Conservation (phyloP, 495 filamentous ascomycete genomes). For the Podospora pseudocomata region DNA sequence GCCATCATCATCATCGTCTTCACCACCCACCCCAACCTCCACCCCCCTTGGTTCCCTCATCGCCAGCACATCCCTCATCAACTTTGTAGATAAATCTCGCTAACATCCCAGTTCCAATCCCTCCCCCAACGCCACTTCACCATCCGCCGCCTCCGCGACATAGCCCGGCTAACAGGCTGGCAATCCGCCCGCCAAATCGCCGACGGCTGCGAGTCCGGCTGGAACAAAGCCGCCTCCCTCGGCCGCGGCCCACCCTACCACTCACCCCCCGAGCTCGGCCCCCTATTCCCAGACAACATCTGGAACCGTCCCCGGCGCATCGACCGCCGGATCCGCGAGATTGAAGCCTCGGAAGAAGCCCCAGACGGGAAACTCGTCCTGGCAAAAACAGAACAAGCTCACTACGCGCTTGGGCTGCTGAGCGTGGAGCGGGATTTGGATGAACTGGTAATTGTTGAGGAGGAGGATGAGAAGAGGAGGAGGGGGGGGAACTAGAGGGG, state of each 20-base stretch:
- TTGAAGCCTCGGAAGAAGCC: slow-evolving; percentile 29
- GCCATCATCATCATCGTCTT: neutral
- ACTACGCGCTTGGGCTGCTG: slow-evolving; percentile 52
- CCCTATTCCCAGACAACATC: slow-evolving; percentile 34
- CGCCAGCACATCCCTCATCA: too few relatives aligned
- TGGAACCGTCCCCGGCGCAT: slow-evolving; percentile 42
- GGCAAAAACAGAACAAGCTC: slow-evolving; percentile 47
- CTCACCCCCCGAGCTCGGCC: slow-evolving; percentile 41
- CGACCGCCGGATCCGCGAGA: slow-evolving; percentile 41
- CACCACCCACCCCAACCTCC: neutral
- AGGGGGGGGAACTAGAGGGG: slow-evolving; percentile 10
- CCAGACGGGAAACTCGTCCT: slow-evolving; percentile 39
- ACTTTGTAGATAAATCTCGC: too few relatives aligned
- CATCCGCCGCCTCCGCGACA: slow-evolving; percentile 65
- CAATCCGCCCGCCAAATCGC: slow-evolving; percentile 75
- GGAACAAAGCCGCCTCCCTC: slow-evolving; percentile 66
- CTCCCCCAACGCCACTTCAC: slow-evolving; percentile 70
- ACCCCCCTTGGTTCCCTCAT: too few relatives aligned
- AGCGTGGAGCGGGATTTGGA: slow-evolving; percentile 52
- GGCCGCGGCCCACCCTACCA: slow-evolving; percentile 74
- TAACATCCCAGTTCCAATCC: slow-evolving; percentile 59
- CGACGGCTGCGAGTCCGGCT: slow-evolving; percentile 75
- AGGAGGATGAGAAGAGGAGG: slow-evolving; percentile 19
- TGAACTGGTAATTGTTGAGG: slow-evolving; percentile 42
- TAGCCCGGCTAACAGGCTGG: slow-evolving; percentile 82